Conservation (phyloP, 2,329 filamentous ascomycete species). For the Diaporthe citri region DNA sequence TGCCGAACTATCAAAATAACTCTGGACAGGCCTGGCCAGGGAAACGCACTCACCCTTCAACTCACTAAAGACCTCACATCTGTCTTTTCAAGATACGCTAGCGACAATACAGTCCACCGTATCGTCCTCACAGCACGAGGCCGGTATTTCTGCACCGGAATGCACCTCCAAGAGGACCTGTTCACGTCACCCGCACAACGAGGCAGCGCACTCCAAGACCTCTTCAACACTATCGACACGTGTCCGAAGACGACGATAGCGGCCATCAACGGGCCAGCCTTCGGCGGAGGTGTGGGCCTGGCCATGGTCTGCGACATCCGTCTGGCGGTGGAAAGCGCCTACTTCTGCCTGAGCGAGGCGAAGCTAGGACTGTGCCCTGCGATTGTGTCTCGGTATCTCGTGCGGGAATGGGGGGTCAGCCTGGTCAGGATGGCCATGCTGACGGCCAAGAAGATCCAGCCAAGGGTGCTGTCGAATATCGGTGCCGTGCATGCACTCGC, state of each 20-base stretch:
- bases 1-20: constrained; percentile 4
- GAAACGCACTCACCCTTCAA: constrained; percentile 8
- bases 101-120: constrained; percentile 40
- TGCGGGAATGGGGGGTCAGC: constrained; percentile 53
- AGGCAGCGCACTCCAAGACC: constrained; percentile 28
- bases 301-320: constrained; percentile 58
- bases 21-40: not conserved
- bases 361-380: constrained; percentile 54
- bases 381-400: constrained; percentile 55
- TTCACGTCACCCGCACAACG: constrained; percentile 6
- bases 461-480: not conserved
- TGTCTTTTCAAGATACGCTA: not conserved
- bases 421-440: constrained; percentile 55
- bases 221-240: constrained; percentile 53
- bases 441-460: constrained; percentile 42
- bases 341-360: constrained; percentile 54
- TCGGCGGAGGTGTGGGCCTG: constrained; percentile 58
- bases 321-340: constrained; percentile 41
- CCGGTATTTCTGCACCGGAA: constrained; percentile 56
- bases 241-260: constrained; percentile 57
- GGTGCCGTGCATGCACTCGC: not conserved
- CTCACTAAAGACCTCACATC: constrained; percentile 12
- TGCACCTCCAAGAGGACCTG: constrained; percentile 50
- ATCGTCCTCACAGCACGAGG: constrained; percentile 53
- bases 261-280: constrained; percentile 55